Base-by-base conservation (phyloP, 352 stramenopile genomes). In the Phytophthora boehmeriae region DNA sequence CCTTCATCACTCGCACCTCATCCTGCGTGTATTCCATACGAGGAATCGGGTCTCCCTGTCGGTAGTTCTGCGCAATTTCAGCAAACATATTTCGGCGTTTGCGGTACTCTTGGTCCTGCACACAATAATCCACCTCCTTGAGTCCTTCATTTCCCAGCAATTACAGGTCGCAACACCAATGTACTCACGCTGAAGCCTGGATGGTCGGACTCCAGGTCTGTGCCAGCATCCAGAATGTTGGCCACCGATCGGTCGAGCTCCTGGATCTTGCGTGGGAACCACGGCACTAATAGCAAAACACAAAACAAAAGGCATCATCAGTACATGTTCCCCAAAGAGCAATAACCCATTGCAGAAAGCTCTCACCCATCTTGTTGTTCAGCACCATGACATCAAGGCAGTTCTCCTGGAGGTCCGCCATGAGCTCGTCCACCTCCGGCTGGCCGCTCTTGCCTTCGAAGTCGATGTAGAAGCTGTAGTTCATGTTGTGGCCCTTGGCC, bases 391-490 rank as follows among this genome's bases (percentile, higher is more conserved):
- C 76, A 52, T 97, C 92, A 30, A 94, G 75, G 28, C 89, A 96
- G 66, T 97, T 87, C 30, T 77, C 71, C 62, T 88, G 68, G 8
- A 99, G 76, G 46, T 96, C 86, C 2, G 75, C 61, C 46, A 99
- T 79, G 30, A 98, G 71, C 11, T 79, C 74, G 49, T 98, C 80
- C 11, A 98, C 86, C 25, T 75, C 65, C 0, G 56, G 6, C 47
- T 98, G 83, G 14, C 89, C 89, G 38, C 83, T 75, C 45, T 85
- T 88, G 47, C 93, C 93, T 57, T 98, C 79, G 67, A 97, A 97
- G 67, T 97, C 90, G 28, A 98, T 88, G 76, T 90, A 98, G 72
- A 98, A 98, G 58, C 96, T 94, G 75, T 97, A 86, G 66, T 89
- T 83, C 67, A 80, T 73, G 78, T 85, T 81, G 77, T 88, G 66